These are phyloP conservation scores for Talaromyces liani DNA, from an alignment of 495 filamentous ascomycete species.

Conservation along the genomic window DNA sequence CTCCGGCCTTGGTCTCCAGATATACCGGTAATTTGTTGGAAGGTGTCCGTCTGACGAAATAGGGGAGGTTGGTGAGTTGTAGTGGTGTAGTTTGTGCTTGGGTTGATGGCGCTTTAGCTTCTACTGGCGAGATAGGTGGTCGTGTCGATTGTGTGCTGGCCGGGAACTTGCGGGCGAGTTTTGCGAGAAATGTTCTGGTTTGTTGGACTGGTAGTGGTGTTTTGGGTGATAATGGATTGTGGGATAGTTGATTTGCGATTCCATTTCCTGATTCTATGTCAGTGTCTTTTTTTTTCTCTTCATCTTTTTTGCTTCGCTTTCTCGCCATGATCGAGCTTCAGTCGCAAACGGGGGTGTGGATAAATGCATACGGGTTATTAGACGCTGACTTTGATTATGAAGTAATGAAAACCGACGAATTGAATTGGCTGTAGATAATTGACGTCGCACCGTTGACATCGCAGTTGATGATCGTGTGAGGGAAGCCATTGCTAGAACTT, in stretches of 20 bases:
- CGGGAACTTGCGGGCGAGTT: constrained; percentile 32
- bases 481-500: not conserved
- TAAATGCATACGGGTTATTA: not conserved
- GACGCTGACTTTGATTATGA: not conserved
- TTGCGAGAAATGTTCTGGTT: constrained; percentile 34
- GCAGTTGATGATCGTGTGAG: not conserved
- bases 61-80: constrained; percentile 46
- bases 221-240: constrained; percentile 8
- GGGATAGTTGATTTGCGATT: constrained; percentile 7
- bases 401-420: not conserved
- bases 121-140: constrained; percentile 18
- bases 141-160: constrained; percentile 16
- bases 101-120: constrained; percentile 12
- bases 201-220: constrained; percentile 18
- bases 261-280: constrained; percentile 2
- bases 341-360: not conserved
- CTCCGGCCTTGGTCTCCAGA: constrained; percentile 61
- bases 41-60: constrained; percentile 64
- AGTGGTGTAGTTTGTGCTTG: constrained; percentile 12
- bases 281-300: not conserved
- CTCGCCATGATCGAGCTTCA: no score
- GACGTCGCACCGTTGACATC: not conserved
- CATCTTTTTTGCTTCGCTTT: not conserved
- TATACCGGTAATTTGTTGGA: constrained; percentile 78
- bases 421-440: not conserved